Evolutionary conservation across 2,329 filamentous ascomycete genomes (phyloP), one percentile per base, ranked within the genome.

Genomic region (Arthrocladium fulminans): DNA sequence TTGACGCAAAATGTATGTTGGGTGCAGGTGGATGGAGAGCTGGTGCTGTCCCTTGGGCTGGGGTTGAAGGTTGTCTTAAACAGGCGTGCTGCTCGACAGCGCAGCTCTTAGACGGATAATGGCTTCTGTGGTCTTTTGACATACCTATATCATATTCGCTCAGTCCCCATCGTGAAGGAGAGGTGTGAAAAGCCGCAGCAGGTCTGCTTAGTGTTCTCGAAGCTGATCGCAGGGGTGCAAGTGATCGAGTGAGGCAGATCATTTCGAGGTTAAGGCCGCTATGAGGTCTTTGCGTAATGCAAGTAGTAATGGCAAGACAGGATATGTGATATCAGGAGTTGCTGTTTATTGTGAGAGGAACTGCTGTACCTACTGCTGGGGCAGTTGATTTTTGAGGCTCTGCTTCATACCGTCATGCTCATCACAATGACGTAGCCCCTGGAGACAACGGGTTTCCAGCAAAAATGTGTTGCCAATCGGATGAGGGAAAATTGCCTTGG

Each of bases 161-260:
- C 45, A 48, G 6, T 3, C 15, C 45, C 13, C 23, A 35, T 42
- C 45, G 30, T 24, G 45, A 20, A 5, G 37, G 15, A 19, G 45
- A 48, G 15, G 45, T 48, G 37, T 48, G 45, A 20, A 48, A 48
- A 8, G 45, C 34, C 8, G 45, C 37, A 3, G 45, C 25, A 22
- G 45, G 45, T 32, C 37, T 48, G 37, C 42, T 35, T 4, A 48
- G 8, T 23, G 45, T 38, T 48, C 45, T 19, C 12, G 44, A 47
- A 23, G 23, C 25, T 3, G 45, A 19, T 32, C 45, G 45, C 9
- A 48, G 37, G 12, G 45, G 29, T 25, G 27, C 35, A 22, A 47
- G 40, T 3, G 45, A 25, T 39, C 45, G 19, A 3, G 13, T 23
- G 34, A 39, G 35, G 45, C 39, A 32, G 8, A 22, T 27, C 45